Evolutionary conservation across 306 rosid genomes (phyloP), one percentile per base, ranked within the genome.

Genomic region (Vicia faba): DNA sequence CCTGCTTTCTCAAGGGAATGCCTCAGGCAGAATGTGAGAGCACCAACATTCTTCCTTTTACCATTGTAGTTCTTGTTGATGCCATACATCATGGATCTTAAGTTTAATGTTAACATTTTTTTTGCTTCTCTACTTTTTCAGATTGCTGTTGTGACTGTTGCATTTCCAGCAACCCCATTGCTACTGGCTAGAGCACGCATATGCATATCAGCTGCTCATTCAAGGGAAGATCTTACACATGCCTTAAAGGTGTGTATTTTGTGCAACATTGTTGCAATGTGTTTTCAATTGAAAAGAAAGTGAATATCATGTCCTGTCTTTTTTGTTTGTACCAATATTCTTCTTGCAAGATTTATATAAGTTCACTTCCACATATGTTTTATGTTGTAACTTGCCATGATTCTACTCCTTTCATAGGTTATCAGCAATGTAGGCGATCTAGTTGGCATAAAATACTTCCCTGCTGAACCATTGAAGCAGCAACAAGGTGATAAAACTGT

Each of bases 1-100:
- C 97, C 97, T 56, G 97, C 97, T 68, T 91, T 91, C 53, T 91
- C 97, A n/a, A 83, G 96, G 81, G 96, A 85, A 80, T 91, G 97
- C 75, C 97, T 91, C 48, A 86, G 74, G 77, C 96, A 80, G 80
- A 84, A 84, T 70, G 96, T 91, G 80, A 88, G 96, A 36, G 10
- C 44, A 57, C 25, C 23, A n/a, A 7, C 4, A 20, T 73, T 50
- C 26, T 46, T 63, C 64, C 25, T 73, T 50, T n/a, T 46, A 68
- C 64, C 33, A 19, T 68, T n/a, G 58, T n/a, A 56, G 28, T 38
- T 59, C 19, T 18, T 31, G 8, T 74, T 23, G 9, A 68, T 19
- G n/a, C 54, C 43, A 20, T n/a, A 57, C 18, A 20, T 15, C 16
- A 10, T 65, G 40, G 53, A 68, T 60, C 26, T 33, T 33, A 8